Percentiles rank a stretch among this genome's conserved stretches.
These are phyloP conservation scores for Didymellaceae sp. DNA, from an alignment of 2,329 filamentous ascomycete genomes.

Conservation along the genomic window DNA sequence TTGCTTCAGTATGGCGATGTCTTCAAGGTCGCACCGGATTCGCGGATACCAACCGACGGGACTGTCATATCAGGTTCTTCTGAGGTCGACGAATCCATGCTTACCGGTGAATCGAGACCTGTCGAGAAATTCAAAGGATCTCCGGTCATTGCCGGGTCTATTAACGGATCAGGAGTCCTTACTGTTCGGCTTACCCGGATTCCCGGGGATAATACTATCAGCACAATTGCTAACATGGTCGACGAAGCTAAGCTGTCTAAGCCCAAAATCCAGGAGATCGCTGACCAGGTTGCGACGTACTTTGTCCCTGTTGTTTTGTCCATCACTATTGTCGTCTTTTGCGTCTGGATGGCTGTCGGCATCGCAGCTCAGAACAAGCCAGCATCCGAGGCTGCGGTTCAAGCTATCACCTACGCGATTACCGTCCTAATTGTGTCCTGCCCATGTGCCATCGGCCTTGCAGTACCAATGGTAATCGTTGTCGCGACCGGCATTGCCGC, in stretches of 20 bases:
- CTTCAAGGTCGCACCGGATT: slow-evolving; percentile 68
- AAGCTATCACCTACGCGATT: slow-evolving; percentile 75
- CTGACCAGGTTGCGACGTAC: slow-evolving; percentile 70
- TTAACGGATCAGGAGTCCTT: slow-evolving; percentile 62
- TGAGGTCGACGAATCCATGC: slow-evolving; percentile 77
- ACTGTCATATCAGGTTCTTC: slow-evolving; percentile 66
- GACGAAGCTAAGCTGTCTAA: slow-evolving; percentile 73
- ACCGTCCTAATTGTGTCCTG: slow-evolving; percentile 77
- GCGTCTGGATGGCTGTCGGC: slow-evolving; percentile 70
- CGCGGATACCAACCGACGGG: slow-evolving; percentile 71
- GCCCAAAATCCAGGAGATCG: slow-evolving; percentile 71
- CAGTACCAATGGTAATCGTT: slow-evolving; percentile 79
- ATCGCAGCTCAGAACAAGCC: slow-evolving; percentile 45
- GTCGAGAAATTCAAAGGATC: slow-evolving; percentile 63
- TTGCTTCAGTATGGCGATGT: slow-evolving; percentile 75
- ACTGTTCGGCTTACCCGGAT: slow-evolving; percentile 64
- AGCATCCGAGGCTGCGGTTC: slow-evolving; percentile 58
- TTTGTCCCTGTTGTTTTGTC: slow-evolving; percentile 72
- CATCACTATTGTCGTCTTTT: slow-evolving; percentile 65
- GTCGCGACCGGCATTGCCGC: slow-evolving; percentile 72
- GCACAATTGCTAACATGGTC: slow-evolving; percentile 71
- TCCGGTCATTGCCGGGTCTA: slow-evolving; percentile 67
- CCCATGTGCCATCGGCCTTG: slow-evolving; percentile 77
- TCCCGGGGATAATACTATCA: slow-evolving; percentile 74
- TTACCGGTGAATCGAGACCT: slow-evolving; percentile 73